Base-by-base conservation (phyloP, 2,329 filamentous ascomycete species). In the Epichloe sibirici region DNA sequence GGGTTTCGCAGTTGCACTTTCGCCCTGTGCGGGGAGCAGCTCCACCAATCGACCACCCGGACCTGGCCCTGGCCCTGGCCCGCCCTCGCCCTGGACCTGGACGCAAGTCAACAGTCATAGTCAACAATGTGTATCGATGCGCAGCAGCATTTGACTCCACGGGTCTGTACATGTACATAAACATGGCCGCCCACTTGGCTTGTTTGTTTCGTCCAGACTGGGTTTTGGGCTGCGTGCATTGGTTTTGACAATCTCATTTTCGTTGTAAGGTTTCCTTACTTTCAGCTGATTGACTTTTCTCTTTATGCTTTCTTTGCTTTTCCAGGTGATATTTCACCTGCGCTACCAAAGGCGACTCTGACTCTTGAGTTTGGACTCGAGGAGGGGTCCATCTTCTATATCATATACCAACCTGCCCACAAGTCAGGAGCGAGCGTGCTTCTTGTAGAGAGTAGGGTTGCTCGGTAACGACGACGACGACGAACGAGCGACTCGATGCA, bases 201-300 rank as follows among this genome's bases (percentile, higher is more conserved):
- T 31, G 46, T 49, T 49, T 53, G 51, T 53, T 53, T 53, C 48
- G 46, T 49, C 43, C 47, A 46, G 17, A 45, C n/a, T 12, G 15
- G 23, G 9, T 34, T 31, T 34, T 13, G 38, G 47, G 15, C 17
- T 49, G 38, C 37, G 37, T 42, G 49, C 25, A 42, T 52, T 52
- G 39, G 44, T n/a, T 15, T 34, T 23, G 21, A 31, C n/a, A n/a
- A 34, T 45, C 43, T 31, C 28, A 11, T 42, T 48, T 25, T 13
- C 4, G 25, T 17, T 40, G 8, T 39, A 15, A 4, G 21, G 31
- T 45, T 53, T 17, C 13, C 15, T 38, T 25, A 28, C 39, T 12
- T 43, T 38, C 45, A 15, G 34, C 37, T 3, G 5, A 37, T 23
- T 21, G 31, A 31, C 23, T 21, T 11, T 37, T 25, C 15, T 13